Conservation (phyloP, 1,139 yeast species). For the Nakaseomyces bracarensis region DNA sequence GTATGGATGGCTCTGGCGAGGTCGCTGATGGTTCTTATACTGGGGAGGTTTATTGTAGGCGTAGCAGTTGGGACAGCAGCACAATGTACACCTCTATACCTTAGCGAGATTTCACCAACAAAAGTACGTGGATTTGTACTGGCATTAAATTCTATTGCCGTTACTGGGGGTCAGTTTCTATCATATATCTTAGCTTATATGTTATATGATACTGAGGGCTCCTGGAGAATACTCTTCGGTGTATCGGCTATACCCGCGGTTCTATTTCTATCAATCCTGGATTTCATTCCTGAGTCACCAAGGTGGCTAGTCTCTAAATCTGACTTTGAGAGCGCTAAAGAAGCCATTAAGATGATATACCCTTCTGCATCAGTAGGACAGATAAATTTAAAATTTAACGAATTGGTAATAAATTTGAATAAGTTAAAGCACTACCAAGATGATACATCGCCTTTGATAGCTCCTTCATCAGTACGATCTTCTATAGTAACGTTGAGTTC, state of each 20-base stretch:
- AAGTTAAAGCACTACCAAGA: conserved; percentile 5
- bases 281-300: conserved; percentile 53
- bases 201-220: conserved; percentile 22
- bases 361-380: conserved; percentile 34
- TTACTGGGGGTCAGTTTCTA: conserved; percentile 41
- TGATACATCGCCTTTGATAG: not conserved
- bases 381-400: conserved; percentile 27
- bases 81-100: conserved; percentile 38
- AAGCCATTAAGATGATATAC: conserved; percentile 33
- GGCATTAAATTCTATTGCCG: conserved; percentile 37
- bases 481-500: not conserved
- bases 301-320: conserved; percentile 42
- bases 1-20: conserved; percentile 34
- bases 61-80: conserved; percentile 39
- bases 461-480: conserved; percentile 2
- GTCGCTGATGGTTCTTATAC: conserved; percentile 26
- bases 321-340: conserved; percentile 35
- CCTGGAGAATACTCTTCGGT: conserved; percentile 40
- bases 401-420: conserved; percentile 25
- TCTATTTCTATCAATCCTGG: conserved; percentile 32
- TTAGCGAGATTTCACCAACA: conserved; percentile 39
- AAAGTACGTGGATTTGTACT: conserved; percentile 35
- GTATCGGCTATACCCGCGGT: conserved; percentile 37
- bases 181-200: conserved; percentile 35
- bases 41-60: conserved; percentile 38